Base-by-base conservation (phyloP, 2,329 filamentous ascomycete genomes). In the Colletotrichum sp. region DNA sequence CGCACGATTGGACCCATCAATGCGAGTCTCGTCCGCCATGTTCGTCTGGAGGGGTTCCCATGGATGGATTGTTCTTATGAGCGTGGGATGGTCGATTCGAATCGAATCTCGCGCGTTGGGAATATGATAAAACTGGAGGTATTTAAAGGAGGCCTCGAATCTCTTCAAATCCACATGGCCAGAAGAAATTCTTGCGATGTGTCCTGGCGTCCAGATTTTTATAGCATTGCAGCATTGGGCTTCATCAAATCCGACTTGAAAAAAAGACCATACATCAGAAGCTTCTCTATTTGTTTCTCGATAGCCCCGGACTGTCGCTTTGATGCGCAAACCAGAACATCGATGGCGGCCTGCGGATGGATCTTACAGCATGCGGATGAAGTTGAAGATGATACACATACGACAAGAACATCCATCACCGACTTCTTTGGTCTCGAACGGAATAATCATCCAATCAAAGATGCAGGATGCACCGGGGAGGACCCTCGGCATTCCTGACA, bases 51-150 rank as follows among this genome's bases (percentile, higher is more conserved):
- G 54, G 54, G 54, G 1, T 57, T 57, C 27, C 54, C 54, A 29
- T 57, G 54, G 54, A 57, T 8, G 13, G 13, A 29, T 57, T 27
- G 8, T 57, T 57, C 51, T 24, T 16, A 47, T 47, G n/a, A 47
- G 38, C 38, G 18, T 6, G 5, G n/a, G 18, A 9, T 12, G 38
- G 2, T 1, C 9, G 9, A 47, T 2, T 12, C 0, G n/a, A 6
- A 9, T 18, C 38, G 38, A 18, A 47, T 47, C 18, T 47, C 38
- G 1, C n/a, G 38, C 38, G 38, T 7, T 21, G 12, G 1, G 43
- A 51, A 24, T 13, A 21, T 24, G 6, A 51, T 21, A 21, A n/a
- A 51, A 21, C 43, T 51, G n/a, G n/a, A 51, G 6, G 43, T 12
- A 8, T 51, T 51, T n/a, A 51, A 51, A 51, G 43, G 43, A 24